A percentile compares a stretch with the other conserved stretches of the same genome.
Conservation (phyloP, 139 green algal genomes). For the Chlamydomonas urium region DNA sequence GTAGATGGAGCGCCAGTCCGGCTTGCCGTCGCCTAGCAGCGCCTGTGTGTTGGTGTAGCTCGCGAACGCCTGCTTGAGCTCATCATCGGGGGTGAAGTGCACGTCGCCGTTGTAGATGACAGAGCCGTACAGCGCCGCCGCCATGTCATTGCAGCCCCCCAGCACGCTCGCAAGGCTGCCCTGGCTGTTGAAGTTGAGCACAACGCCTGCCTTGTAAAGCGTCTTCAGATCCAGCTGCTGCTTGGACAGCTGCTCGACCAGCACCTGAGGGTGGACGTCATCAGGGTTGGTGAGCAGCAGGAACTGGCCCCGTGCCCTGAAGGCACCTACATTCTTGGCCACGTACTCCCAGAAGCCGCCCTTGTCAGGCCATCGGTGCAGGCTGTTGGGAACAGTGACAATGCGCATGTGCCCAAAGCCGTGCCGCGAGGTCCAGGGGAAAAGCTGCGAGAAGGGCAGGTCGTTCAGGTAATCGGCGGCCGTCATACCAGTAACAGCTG, state of each 20-base stretch:
- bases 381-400: not conserved
- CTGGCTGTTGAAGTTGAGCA: not conserved
- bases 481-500: too few relatives aligned
- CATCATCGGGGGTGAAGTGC: too few relatives aligned
- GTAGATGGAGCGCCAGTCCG: too few relatives aligned
- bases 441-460: too few relatives aligned
- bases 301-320: not conserved
- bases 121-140: not conserved
- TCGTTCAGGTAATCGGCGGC: too few relatives aligned
- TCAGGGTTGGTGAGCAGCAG: conserved; percentile 4
- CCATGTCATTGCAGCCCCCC: not conserved
- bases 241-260: not conserved
- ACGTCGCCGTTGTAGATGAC: not conserved
- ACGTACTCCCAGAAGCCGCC: not conserved
- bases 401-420: too few relatives aligned
- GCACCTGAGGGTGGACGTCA: not conserved
- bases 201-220: not conserved
- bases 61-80: too few relatives aligned
- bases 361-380: not conserved
- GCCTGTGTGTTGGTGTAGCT: too few relatives aligned
- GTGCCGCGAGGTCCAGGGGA: too few relatives aligned
- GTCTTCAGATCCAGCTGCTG: conserved; percentile 1
- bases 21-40: too few relatives aligned
- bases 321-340: not conserved
- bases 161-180: not conserved